phyloP scores from a whole-genome alignment of 2,329 filamentous ascomycete species.

The Colletotrichum incanum region DNA sequence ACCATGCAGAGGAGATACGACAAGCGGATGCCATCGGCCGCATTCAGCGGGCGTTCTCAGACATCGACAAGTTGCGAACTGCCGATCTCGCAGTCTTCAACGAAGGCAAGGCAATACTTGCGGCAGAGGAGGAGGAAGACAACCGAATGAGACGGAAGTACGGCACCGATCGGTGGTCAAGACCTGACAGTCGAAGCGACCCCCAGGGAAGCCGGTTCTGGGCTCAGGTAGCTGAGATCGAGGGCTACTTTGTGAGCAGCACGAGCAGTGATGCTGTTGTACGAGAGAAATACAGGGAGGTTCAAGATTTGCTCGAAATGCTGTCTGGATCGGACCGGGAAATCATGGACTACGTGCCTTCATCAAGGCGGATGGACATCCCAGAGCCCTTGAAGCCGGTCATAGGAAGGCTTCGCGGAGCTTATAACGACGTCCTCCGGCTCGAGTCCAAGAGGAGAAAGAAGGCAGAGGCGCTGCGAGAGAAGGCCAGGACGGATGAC shows the following conservation, averaged over 20 bases:
- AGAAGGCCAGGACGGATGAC: slow-evolving; percentile 89
- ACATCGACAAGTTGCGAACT: slow-evolving; percentile 90
- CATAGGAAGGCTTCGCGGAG: slow-evolving; percentile 81
- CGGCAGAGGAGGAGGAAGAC: slow-evolving; percentile 88
- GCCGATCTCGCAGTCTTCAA: slow-evolving; percentile 85
- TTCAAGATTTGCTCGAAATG: slow-evolving; percentile 81
- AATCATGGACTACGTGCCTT: slow-evolving; percentile 91
- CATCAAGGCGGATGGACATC: slow-evolving; percentile 83
- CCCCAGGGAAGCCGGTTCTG: slow-evolving; percentile 79
- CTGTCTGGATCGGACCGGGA: slow-evolving; percentile 85
- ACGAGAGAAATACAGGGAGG: slow-evolving; percentile 82
- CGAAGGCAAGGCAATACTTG: slow-evolving; percentile 85
- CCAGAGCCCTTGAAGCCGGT: slow-evolving; percentile 86
- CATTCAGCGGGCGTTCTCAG: slow-evolving; percentile 84
- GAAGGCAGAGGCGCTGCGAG: slow-evolving; percentile 83
- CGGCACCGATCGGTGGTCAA: slow-evolving; percentile 88
- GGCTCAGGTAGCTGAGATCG: slow-evolving; percentile 82
- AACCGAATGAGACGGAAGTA: slow-evolving; percentile 81
- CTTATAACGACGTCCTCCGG: slow-evolving; percentile 87
- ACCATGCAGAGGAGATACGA: slow-evolving; percentile 93
- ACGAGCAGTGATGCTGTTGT: slow-evolving; percentile 73
- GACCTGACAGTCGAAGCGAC: slow-evolving; percentile 79
- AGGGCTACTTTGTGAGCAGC: slow-evolving; percentile 84
- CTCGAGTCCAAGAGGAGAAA: slow-evolving; percentile 86
- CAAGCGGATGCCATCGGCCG: slow-evolving; percentile 89